Evolutionary conservation across 805 yeast species (phyloP), one percentile per base, ranked within the genome.

Genomic region (Myxozyma kluyveri): DNA sequence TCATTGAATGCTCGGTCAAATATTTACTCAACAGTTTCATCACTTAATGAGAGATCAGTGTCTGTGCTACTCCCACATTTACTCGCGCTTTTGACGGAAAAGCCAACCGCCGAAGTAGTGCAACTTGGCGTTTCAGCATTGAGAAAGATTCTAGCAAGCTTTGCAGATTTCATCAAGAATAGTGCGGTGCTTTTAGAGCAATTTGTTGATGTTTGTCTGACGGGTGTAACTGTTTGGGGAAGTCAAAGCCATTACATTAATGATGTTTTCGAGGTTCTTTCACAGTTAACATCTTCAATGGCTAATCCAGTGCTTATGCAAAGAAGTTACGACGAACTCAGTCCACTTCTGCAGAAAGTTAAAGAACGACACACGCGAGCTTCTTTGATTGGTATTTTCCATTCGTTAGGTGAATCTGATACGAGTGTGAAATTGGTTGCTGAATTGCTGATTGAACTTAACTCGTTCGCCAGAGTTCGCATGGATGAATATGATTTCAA

Each of bases 401-500:
- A 62, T 1, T 77, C 79, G 19, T 73, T 91, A 46, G 88, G 89
- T 18, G 64, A 63, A 1, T 77, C 76, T 47, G 78, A 79, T 49
- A 61, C 64, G 0, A 74, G 72, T 1, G 71, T 77, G 24, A 61
- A 69, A 17, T 65, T 69, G 4, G 79, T 83, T 24, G 78, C 84
- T 1, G 61, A 63, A 0, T 66, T 88, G n/a, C 64, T 88, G 12
- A 69, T 69, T 1, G 88, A 81, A 35, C 70, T 91, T 54, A 90
- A 93, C 64, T 73, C 96, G 0, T 86, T 74, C 62, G 80, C 89
- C 0, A 64, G 65, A 1, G 78, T 69, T 32, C 75, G 87, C 47
- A 69, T 88, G 50, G 82, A 81, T 29, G 89, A 85, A 57, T 82
- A 85, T 39, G 96, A 93, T 68, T 91, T 83, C 66, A 91, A 82